phyloP scores from a whole-genome alignment of 345 rosid genomes.

The Eucalyptus marginata region DNA sequence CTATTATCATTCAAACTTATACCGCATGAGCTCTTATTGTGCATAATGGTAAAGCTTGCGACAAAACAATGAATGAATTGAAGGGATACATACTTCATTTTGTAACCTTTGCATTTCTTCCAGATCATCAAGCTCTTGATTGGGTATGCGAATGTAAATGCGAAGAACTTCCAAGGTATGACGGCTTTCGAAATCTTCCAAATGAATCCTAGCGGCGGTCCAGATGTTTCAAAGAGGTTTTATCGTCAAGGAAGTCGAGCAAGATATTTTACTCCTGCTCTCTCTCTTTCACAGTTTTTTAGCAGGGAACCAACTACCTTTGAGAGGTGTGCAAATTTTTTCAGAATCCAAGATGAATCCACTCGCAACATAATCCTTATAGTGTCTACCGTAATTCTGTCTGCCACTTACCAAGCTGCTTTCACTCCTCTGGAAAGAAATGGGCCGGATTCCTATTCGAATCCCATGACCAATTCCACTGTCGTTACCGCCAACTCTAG shows the following conservation, averaged over 20 bases:
- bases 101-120: not conserved
- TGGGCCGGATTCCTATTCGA: not conserved
- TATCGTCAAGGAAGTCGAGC: too few relatives aligned
- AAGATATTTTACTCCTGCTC: too few relatives aligned
- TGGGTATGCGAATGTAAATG: not conserved
- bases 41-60: accelerated
- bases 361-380: not conserved
- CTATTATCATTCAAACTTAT: not conserved
- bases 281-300: too few relatives aligned
- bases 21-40: accelerated
- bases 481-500: not conserved
- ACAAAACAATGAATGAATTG: accelerated
- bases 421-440: accelerated
- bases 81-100: not conserved
- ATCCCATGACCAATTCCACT: not conserved
- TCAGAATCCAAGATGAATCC: not conserved
- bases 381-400: not conserved
- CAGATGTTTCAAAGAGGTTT: too few relatives aligned
- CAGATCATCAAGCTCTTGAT: not conserved
- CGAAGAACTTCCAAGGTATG: not conserved
- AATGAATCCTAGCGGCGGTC: accelerated
- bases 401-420: not conserved
- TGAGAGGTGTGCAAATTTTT: not conserved
- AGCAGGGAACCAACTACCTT: not conserved
- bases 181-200: too few relatives aligned